Evolutionary conservation across 352 stramenopile species (phyloP), one percentile per base, ranked within the genome.

Genomic region (Phytophthora multivora): DNA sequence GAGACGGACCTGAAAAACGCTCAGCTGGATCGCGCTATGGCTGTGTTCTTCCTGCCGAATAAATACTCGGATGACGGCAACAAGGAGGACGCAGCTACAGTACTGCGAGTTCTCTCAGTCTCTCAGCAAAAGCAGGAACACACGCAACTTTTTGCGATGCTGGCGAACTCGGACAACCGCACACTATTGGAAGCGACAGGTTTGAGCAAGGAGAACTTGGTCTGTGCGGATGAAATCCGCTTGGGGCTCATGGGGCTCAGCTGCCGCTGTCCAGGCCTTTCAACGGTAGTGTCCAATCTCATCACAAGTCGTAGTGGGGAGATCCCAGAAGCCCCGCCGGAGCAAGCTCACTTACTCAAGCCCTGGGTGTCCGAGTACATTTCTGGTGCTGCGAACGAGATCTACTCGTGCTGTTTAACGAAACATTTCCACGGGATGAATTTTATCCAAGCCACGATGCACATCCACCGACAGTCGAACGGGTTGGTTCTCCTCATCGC

Each of bases 241-340:
- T 69, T 94, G 5, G 87, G 87, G 2, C 71, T 96, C 19, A 93
- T 96, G 87, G 87, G 85, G 9, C 74, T 96, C 0, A 96, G 86
- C 48, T 96, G 87, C 46, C 75, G 87, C 5, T 96, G 87, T 15
- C 83, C 80, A 0, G 87, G 87, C 0, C 67, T 96, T 3, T 96
- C 86, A 19, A 96, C 87, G 7, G 72, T 96, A 0, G 75, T 96
- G 10, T 93, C 87, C 2, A 96, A 96, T 47, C 63, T 96, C 23
- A 90, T 96, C 30, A 90, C 82, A 2, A 92, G 85, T 69, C 75
- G 83, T 10, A 90, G 79, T 16, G 71, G 70, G 0, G 79, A 83
- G 6, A 43, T 85, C 2, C 67, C 75, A 3, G 21, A 61, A 13
- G 63, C 62, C 2, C 7, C 40, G 2, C 50, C 57, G 2, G 49